Evolutionary conservation across 1,139 yeast genomes (phyloP), one percentile per base, ranked within the genome.

Genomic region (Pichia sp.): DNA sequence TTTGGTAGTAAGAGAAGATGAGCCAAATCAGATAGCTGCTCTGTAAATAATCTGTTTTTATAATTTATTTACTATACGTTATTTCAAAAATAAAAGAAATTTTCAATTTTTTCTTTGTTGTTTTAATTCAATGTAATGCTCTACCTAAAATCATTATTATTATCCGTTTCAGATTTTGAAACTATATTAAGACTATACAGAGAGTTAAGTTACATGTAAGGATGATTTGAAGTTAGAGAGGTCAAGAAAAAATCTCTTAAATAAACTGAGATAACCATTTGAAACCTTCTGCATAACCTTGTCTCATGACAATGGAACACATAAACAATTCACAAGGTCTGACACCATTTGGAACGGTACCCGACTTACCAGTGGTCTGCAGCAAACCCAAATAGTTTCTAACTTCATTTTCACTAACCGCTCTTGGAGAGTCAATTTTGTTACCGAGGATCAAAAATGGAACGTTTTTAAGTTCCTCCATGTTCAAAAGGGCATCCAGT

Each of bases 301-400:
- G 85, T 74, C 96, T 85, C 94, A 85, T 83, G 43, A 86, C 95
- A 49, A 91, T 95, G 25, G 96, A 86, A 65, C 95, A 91, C 97
- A 93, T 91, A 67, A 79, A 93, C 36, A 91, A 79, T 68, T 91
- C 99, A 47, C 91, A 80, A 40, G 99, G 97, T 70, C 98, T 83
- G 48, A 80, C 82, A 48, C 80, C 88, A 31, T 76, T 74, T 52
- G 85, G 70, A 58, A 81, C 80, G 38, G 70, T 74, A 50, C 79
- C 80, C 50, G 79, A 79, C 66, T 83, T 84, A 56, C 97, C 97
- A 33, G 96, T 88, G 48, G 96, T 88, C 57, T 79, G 79, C 66
- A 77, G 81, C 59, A 93, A 72, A 41, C 95, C 95, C 55, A 93
- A 74, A 40, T 95, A 93, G 47, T 85, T 79, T 68, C 94, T 84